These are phyloP conservation scores for Lizonia empirigonia DNA, from an alignment of 2,329 filamentous ascomycete genomes.

Conservation along the genomic window DNA sequence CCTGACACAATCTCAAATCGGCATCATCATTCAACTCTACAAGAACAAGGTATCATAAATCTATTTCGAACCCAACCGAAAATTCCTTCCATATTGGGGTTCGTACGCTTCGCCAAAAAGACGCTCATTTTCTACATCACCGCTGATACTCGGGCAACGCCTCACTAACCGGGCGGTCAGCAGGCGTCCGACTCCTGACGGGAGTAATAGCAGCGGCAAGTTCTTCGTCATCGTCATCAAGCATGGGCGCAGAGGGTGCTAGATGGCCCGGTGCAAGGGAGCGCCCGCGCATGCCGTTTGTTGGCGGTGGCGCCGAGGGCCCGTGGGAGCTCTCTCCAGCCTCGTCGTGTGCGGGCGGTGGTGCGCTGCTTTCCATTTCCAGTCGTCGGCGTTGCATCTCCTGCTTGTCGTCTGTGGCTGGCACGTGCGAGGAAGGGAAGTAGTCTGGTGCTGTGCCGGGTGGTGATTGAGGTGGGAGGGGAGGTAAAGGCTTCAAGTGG, in stretches of 20 bases:
- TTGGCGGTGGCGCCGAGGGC: conserved; percentile 30
- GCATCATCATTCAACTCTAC: neutral
- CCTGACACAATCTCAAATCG: neutral
- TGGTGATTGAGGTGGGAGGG: conserved; percentile 31
- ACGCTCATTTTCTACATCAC: conserved; percentile 17
- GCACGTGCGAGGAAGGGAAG: conserved; percentile 40
- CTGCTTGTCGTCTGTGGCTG: conserved; percentile 73
- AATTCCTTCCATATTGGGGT: neutral
- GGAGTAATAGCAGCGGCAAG: conserved; percentile 38
- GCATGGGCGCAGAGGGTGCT: conserved; percentile 37
- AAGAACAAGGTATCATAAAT: conserved; percentile 16
- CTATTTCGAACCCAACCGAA: neutral
- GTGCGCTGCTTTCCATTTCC: conserved; percentile 51
- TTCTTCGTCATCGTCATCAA: conserved; percentile 44
- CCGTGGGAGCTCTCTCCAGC: conserved; percentile 23
- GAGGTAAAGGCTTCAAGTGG: conserved; percentile 27
- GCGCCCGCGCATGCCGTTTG: conserved; percentile 13
- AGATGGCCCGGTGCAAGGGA: conserved; percentile 14
- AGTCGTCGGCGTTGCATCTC: conserved; percentile 66
- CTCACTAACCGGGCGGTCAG: conserved; percentile 29
- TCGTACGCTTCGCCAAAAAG: conserved; percentile 4
- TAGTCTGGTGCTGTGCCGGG: conserved; percentile 31
- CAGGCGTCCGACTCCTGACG: conserved; percentile 16
- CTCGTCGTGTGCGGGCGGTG: conserved; percentile 36
- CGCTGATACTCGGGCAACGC: conserved; percentile 40